Evolutionary conservation across 2,329 filamentous ascomycete species (phyloP), one percentile per base, ranked within the genome.

Genomic region (Apiospora hydei): DNA sequence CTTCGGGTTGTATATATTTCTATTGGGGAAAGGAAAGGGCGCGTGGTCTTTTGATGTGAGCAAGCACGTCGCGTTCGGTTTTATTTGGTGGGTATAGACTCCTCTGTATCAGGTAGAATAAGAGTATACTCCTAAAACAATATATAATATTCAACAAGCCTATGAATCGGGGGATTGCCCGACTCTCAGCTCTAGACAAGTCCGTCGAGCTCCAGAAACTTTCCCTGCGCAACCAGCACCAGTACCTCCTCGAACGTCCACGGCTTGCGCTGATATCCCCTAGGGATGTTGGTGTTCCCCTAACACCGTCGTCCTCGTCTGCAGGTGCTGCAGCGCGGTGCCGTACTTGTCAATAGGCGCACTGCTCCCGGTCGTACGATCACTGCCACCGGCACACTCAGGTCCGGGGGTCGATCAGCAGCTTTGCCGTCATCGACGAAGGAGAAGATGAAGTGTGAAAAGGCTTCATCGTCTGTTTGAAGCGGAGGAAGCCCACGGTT

Each of bases 401-500:
- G 43, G 71, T 69, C 24, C 69, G 69, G 16, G 67, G 64, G 30
- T 73, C 41, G 16, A 69, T 67, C 24, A 24, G 64, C 51, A 6
- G 67, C 43, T n/a, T 72, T 24, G 16, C 74, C 72, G 16, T 73
- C 61, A 5, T 68, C 70, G n/a, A 85, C 76, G 85, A 86, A 77
- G 88, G 86, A 86, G 85, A 88, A 38, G 34, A 38, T 38, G 77
- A 16, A 8, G 10, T 10, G 47, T 21, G 6, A 44, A 10, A 61
- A n/a, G 69, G 74, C 74, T 38, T 41, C 44, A 41, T 44, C 26
- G n/a, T 67, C 66, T 41, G 74, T 8, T 51, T 51, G 47, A 51
- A 51, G n/a, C 47, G 47, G 47, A 51, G 80, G 71, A 85, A 83
- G 7, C 85, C 85, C n/a, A 83, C 86, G 73, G 84, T 84, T 79